Base-by-base conservation (phyloP, 2,329 filamentous ascomycete genomes). In the Cladosporium cucumerinum region DNA sequence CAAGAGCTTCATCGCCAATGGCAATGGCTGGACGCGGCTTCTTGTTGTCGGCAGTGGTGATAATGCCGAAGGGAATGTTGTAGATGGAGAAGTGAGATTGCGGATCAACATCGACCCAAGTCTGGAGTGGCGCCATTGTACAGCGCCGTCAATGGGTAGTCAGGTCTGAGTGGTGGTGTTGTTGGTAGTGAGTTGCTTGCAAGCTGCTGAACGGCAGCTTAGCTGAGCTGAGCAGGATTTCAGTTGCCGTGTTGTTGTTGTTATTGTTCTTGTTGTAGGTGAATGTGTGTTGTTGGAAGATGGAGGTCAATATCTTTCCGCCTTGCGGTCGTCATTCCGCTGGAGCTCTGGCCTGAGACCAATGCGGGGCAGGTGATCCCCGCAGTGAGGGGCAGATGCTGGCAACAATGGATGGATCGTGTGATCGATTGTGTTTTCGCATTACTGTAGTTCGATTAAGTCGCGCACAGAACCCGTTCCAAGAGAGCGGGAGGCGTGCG, bases 31-130 rank as follows among this genome's bases (percentile, higher is more conserved):
- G 84, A 30, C 87, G 87, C 1, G 83, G 89, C 28, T 81, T 81
- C 12, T 81, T 71, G 65, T 85, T 82, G 6, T 81, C 76, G 2
- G 82, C 68, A 0, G 89, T 89, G 32, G 87, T 89, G 73, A 95
- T 91, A 79, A 95, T 87, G 72, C 91, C 91, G 73, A 94, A 94
- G 1, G 91, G 91, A 62, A 95, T 89, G 74, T 95, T 95, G 72
- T 88, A 86, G 60, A 94, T 80, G 10, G 90, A 91, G 78, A 93
- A 93, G 72, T 87, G 86, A 64, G 85, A 88, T 64, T 81, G 79
- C 61, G 81, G 79, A 55, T 86, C 84, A 66, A 89, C 86, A 58
- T 77, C 77, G 63, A 89, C 80, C 86, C 86, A 89, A 62, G 85
- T 87, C 70, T 75, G 69, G 71, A 76, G 67, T 21, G 69, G 69